A percentile compares a stretch with the other conserved stretches of the same genome.
These are phyloP conservation scores for Suhomyces emberorum DNA, from an alignment of 805 yeast genomes.

Conservation along the genomic window DNA sequence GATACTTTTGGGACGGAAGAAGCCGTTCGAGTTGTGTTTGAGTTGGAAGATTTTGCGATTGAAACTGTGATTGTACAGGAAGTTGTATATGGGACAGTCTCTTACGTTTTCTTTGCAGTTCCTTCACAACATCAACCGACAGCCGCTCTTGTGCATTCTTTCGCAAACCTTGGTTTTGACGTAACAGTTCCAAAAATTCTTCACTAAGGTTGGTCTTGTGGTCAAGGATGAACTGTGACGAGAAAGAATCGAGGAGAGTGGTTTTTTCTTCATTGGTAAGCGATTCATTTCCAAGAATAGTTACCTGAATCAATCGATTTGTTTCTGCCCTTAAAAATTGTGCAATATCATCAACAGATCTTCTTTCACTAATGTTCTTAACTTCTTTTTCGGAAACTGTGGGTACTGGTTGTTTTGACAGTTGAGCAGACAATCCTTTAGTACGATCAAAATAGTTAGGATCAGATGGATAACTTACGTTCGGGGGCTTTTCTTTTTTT, in stretches of 20 bases:
- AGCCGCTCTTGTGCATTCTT: neutral
- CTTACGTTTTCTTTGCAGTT: neutral
- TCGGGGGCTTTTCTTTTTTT: conserved; percentile 6
- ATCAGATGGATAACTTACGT: neutral
- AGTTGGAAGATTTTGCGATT: neutral
- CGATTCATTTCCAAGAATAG: conserved; percentile 6
- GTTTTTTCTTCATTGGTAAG: conserved; percentile 8
- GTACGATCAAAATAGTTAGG: conserved; percentile 1
- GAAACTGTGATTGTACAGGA: neutral
- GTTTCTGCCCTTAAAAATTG: conserved; percentile 10
- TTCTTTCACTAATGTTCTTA: neutral
- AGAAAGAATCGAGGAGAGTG: conserved; percentile 9
- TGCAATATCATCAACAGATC: conserved; percentile 5
- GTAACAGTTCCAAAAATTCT: conserved; percentile 8
- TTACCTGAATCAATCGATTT: conserved; percentile 5
- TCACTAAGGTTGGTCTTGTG: conserved; percentile 9
- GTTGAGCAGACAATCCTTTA: neutral
- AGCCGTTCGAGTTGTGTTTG: neutral
- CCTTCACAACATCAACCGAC: neutral
- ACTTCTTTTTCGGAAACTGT: neutral
- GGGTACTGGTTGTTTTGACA: neutral
- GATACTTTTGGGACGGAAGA: conserved; percentile 1
- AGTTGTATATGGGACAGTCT: neutral
- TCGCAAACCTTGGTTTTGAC: neutral
- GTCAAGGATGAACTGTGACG: conserved; percentile 12